Evolutionary conservation across 805 yeast genomes (phyloP).

Genomic region (Diddensiella santjacobensis): DNA sequence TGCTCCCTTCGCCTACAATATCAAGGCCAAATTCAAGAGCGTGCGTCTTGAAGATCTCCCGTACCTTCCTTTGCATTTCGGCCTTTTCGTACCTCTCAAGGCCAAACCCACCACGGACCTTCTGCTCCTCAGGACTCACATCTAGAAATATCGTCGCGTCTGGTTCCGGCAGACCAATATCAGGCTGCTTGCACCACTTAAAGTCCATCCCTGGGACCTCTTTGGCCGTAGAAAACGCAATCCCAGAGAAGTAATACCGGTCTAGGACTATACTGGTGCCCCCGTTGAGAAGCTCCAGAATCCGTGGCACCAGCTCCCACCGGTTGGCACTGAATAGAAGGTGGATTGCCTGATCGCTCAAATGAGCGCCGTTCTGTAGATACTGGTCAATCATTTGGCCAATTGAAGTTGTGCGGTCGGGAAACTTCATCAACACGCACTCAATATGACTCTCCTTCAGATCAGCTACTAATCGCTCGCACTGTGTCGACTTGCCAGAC

Average conservation of each 20-base stretch:
- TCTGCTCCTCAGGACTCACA: constrained; percentile 44
- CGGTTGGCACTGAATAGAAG: constrained; percentile 87
- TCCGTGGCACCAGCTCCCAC: constrained; percentile 70
- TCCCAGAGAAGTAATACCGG: constrained; percentile 87
- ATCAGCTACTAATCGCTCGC: constrained; percentile 38
- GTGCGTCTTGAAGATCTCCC: constrained; percentile 46
- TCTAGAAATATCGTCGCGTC: constrained; percentile 78
- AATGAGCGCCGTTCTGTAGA: constrained; percentile 39
- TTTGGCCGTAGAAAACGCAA: constrained; percentile 89
- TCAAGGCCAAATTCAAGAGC: no score
- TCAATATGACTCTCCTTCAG: constrained; percentile 32
- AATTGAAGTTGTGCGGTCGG: constrained; percentile 78
- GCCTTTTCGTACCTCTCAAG: constrained; percentile 84
- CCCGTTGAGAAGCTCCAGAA: constrained; percentile 41
- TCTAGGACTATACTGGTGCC: constrained; percentile 72
- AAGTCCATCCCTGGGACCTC: constrained; percentile 45
- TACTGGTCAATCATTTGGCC: constrained; percentile 78
- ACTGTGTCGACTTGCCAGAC: constrained; percentile 91
- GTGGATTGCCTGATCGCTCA: constrained; percentile 81
- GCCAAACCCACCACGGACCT: constrained; percentile 76
- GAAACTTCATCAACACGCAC: constrained; percentile 66
- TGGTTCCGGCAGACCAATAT: constrained; percentile 79
- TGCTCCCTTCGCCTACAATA: no score
- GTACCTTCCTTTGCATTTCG: constrained; percentile 73
- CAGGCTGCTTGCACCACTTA: constrained; percentile 81